These are phyloP conservation scores for Chlamydomonas incerta DNA, from an alignment of 139 green algal genomes.

Conservation along the genomic window DNA sequence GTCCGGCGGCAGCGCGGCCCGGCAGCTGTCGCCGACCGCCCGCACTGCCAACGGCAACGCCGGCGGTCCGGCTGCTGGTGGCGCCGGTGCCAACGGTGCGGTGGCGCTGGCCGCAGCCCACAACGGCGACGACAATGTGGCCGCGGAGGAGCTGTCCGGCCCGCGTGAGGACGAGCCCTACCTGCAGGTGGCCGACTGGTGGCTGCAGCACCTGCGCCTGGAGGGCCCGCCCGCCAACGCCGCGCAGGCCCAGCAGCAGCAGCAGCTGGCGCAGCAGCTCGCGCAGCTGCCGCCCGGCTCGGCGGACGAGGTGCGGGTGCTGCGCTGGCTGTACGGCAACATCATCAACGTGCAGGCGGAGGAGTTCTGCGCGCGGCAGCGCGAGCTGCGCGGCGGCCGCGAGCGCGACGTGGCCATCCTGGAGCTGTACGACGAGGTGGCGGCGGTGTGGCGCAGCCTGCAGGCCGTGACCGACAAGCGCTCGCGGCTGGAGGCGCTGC, in stretches of 20 bases:
- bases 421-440: conserved; percentile 73
- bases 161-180: conserved; percentile 48
- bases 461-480: conserved; percentile 56
- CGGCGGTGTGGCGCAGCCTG: conserved; percentile 72
- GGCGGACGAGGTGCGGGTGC: conserved; percentile 41
- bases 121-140: neutral
- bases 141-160: conserved; percentile 19
- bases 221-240: neutral
- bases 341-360: conserved; percentile 67
- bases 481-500: conserved; percentile 62
- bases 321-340: conserved; percentile 83
- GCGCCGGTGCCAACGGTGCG: neutral
- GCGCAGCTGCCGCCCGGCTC: neutral
- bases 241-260: neutral
- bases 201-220: conserved; percentile 54
- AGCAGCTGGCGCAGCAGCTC: neutral
- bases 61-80: neutral
- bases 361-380: conserved; percentile 60
- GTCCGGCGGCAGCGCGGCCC: too few species aligned
- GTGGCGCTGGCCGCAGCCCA: neutral
- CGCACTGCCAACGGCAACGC: neutral
- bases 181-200: conserved; percentile 68
- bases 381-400: conserved; percentile 53
- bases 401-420: conserved; percentile 63
- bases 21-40: neutral